Percentiles rank a stretch among this genome's conserved stretches.
Conservation (phyloP, 2,329 filamentous ascomycete genomes). For the Beauveria scarabaeidicola region DNA sequence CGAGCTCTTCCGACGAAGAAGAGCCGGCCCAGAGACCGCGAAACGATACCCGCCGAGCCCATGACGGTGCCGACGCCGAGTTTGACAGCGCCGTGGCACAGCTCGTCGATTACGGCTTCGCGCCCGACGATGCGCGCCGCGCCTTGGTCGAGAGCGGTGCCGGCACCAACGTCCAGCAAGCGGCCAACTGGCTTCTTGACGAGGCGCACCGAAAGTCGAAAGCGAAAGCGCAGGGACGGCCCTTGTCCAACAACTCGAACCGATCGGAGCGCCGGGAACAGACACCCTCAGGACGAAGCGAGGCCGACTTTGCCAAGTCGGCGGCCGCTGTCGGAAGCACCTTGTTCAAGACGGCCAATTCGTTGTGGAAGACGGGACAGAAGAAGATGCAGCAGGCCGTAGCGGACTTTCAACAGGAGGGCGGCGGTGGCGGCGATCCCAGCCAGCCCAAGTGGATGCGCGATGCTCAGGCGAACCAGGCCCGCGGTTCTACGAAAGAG, state of each 20-base stretch:
- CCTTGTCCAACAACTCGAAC: slow-evolving; percentile 32
- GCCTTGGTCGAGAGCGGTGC: slow-evolving; percentile 74
- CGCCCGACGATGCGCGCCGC: slow-evolving; percentile 69
- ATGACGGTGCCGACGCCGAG: slow-evolving; percentile 25
- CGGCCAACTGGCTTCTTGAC: slow-evolving; percentile 82
- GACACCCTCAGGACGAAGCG: slow-evolving; percentile 37
- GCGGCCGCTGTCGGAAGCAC: slow-evolving; percentile 76
- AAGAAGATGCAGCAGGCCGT: slow-evolving; percentile 91
- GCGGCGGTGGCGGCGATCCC: slow-evolving; percentile 52
- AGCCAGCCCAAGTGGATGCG: slow-evolving; percentile 95
- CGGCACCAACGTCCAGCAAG: slow-evolving; percentile 73
- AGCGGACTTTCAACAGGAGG: slow-evolving; percentile 65
- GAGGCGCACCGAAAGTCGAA: slow-evolving; percentile 81
- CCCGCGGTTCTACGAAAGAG: not conserved
- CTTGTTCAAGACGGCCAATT: slow-evolving; percentile 88
- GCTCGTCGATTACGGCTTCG: slow-evolving; percentile 90
- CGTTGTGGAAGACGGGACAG: slow-evolving; percentile 87
- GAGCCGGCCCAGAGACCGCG: slow-evolving; percentile 16
- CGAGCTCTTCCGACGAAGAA: slow-evolving; percentile 38
- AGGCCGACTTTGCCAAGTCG: slow-evolving; percentile 69
- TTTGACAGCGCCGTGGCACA: slow-evolving; percentile 78
- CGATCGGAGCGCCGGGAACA: slow-evolving; percentile 12
- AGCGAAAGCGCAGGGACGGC: slow-evolving; percentile 54
- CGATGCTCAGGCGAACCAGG: slow-evolving; percentile 46
- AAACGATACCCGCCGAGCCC: slow-evolving; percentile 15